Evolutionary conservation across 2,329 filamentous ascomycete species (phyloP).

Genomic region (Colletotrichum melonis): DNA sequence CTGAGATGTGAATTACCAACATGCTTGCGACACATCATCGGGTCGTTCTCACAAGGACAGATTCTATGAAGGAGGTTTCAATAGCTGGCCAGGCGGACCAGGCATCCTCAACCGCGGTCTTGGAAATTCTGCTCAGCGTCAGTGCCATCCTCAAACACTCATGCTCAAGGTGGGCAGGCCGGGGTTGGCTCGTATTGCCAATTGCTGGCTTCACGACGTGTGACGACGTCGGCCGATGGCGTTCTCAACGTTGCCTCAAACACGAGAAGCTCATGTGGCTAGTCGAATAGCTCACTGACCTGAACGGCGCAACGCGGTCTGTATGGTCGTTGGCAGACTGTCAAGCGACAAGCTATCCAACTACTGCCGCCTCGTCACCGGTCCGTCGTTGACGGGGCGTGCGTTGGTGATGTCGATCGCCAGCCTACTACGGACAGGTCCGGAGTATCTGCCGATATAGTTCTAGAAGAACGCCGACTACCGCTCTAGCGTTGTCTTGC

Average conservation of each 20-base stretch:
- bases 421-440: neutral
- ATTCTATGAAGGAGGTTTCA: neutral
- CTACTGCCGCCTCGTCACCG: neutral
- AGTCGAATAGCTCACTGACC: neutral
- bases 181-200: neutral
- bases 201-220: neutral
- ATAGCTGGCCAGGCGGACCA: neutral
- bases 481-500: neutral
- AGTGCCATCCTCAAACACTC: neutral
- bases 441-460: neutral
- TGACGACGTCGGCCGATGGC: neutral
- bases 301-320: neutral
- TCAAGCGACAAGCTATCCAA: neutral
- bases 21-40: conserved; percentile 14
- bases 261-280: conserved; percentile 1
- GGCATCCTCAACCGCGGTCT: conserved; percentile 1
- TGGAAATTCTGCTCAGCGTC: conserved; percentile 13
- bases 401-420: conserved; percentile 13
- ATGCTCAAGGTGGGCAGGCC: neutral
- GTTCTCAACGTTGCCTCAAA: neutral
- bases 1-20: conserved; percentile 1
- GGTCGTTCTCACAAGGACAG: neutral
- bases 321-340: conserved; percentile 1
- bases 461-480: neutral
- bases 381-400: neutral